phyloP scores from a whole-genome alignment of 2,329 filamentous ascomycete genomes.

The Massarina eburnea region DNA sequence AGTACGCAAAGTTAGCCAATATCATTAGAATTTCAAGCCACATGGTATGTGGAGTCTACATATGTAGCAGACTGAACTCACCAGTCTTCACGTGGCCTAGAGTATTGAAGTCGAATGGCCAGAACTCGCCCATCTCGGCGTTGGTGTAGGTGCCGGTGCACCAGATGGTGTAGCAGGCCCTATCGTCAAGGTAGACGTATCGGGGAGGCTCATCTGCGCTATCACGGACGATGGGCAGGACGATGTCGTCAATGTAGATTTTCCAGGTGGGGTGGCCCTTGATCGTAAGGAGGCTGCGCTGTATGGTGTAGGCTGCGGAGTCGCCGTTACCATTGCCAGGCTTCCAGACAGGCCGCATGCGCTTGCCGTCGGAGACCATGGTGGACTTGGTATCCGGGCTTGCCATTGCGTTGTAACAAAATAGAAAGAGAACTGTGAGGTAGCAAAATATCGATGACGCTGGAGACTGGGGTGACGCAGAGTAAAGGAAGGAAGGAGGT shows the following conservation, averaged over 20 bases:
- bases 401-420: constrained; percentile 10
- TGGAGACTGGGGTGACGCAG: background rate
- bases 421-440: background rate
- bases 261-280: constrained; percentile 44
- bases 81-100: constrained; percentile 34
- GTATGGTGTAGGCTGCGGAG: constrained; percentile 24
- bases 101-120: constrained; percentile 44
- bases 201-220: constrained; percentile 35
- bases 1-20: no score
- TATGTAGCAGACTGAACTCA: no score
- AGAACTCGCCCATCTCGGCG: constrained; percentile 26
- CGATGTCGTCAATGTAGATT: constrained; percentile 38
- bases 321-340: constrained; percentile 43
- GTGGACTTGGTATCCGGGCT: constrained; percentile 2
- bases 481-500: background rate
- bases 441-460: background rate
- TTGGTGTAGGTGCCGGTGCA: constrained; percentile 30
- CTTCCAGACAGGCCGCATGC: constrained; percentile 42
- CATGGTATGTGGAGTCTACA: no score
- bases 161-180: constrained; percentile 37
- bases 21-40: no score
- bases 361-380: constrained; percentile 29
- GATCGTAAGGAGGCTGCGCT: constrained; percentile 6
- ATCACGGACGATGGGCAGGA: constrained; percentile 24
- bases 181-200: constrained; percentile 46